Conservation (phyloP, 139 green algal genomes). For the Ulvella scutata region DNA sequence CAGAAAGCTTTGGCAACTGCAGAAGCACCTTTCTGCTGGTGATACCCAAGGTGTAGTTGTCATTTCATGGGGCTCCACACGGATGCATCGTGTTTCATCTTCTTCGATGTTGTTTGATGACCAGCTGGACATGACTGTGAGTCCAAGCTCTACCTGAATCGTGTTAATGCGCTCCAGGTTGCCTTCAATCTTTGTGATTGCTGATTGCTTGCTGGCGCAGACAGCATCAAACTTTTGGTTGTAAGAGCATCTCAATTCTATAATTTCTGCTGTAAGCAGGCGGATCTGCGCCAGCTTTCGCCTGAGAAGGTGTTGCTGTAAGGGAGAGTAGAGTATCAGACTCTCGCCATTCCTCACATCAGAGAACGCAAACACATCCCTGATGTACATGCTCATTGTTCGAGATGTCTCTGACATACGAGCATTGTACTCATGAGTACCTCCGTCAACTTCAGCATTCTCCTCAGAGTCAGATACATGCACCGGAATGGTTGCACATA, state of each 20-base stretch:
- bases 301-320: conserved; percentile 17
- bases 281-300: conserved; percentile 10
- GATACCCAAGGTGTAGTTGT: not conserved
- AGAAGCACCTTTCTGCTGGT: not conserved
- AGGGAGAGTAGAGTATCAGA: conserved; percentile 13
- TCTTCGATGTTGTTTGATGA: not conserved
- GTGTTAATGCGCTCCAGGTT: conserved; percentile 10
- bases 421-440: too few relatives aligned
- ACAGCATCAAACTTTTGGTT: conserved; percentile 11
- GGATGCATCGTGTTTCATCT: not conserved
- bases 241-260: conserved; percentile 8
- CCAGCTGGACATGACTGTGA: not conserved
- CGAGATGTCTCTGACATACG: too few relatives aligned
- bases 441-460: too few relatives aligned
- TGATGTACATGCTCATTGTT: too few relatives aligned
- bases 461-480: too few relatives aligned
- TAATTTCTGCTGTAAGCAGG: conserved; percentile 9
- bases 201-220: conserved; percentile 7
- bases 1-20: too few relatives aligned
- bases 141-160: conserved; percentile 10
- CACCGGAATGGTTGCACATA: too few relatives aligned
- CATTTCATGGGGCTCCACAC: not conserved
- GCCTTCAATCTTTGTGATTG: conserved; percentile 13
- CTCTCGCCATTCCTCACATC: conserved; percentile 14
- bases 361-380: conserved; percentile 2